Conservation (phyloP, 306 rosid genomes). For the Lathyrus sativus region DNA sequence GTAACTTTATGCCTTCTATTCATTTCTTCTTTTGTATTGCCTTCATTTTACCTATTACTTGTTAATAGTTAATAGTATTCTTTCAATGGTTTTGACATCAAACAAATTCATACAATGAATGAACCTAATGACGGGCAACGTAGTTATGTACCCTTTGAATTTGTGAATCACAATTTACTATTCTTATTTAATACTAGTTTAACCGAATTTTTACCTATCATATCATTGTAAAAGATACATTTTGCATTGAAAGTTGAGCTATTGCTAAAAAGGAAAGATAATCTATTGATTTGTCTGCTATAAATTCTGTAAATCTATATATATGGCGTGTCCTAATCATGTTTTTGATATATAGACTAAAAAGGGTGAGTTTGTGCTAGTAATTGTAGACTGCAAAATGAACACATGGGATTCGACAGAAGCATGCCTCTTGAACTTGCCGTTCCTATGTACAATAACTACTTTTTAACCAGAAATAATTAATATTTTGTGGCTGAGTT, state of each 20-base stretch:
- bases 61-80: neutral
- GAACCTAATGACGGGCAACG: conserved; percentile 57
- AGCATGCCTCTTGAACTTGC: conserved; percentile 45
- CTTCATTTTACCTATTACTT: neutral
- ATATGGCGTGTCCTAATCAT: neutral
- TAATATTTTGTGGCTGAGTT: no score
- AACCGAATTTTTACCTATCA: conserved; percentile 50
- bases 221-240: conserved; percentile 45
- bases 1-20: neutral
- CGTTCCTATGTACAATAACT: no score
- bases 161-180: conserved; percentile 53
- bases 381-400: no score
- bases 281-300: conserved; percentile 51
- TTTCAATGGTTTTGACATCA: conserved; percentile 5
- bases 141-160: conserved; percentile 56
- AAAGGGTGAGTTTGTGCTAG: no score
- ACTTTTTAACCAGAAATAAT: no score
- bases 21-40: neutral
- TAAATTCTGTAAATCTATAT: conserved; percentile 44
- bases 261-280: conserved; percentile 17
- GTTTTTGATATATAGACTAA: no score
- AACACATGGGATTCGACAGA: conserved; percentile 47
- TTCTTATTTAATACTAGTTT: conserved; percentile 65
- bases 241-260: conserved; percentile 52
- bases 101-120: conserved; percentile 42